Evolutionary conservation across 768 basidiomycete species (phyloP).

Genomic region (Agaricus sinodeliciosus): DNA sequence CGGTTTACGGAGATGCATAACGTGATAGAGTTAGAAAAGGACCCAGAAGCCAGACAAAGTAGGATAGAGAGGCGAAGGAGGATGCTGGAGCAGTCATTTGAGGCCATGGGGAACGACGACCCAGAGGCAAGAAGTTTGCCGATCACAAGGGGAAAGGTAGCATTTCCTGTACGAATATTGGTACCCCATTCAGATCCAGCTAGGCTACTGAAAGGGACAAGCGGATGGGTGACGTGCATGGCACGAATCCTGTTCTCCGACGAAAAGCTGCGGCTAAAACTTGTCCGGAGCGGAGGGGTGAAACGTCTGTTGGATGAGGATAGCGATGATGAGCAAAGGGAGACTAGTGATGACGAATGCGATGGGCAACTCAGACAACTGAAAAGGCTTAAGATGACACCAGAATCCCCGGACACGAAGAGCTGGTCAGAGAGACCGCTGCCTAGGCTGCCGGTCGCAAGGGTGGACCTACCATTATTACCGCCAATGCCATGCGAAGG

Average conservation of each 20-base stretch:
- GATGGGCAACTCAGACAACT: not conserved
- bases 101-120: not conserved
- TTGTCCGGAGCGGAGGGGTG: not conserved
- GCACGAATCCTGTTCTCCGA: not conserved
- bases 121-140: not conserved
- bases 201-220: not conserved
- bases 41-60: not conserved
- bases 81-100: not conserved
- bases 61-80: not conserved
- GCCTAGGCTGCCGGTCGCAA: not conserved
- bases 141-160: not conserved
- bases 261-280: not conserved
- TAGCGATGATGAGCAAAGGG: not conserved
- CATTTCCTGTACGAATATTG: not conserved
- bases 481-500: not conserved
- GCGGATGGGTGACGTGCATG: not conserved
- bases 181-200: not conserved
- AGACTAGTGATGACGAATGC: not conserved
- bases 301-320: not conserved
- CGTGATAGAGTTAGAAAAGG: not conserved
- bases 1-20: conserved; percentile 2
- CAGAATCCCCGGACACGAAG: not conserved
- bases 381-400: not conserved
- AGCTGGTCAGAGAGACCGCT: not conserved
- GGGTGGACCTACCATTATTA: not conserved